phyloP scores from a whole-genome alignment of 106 monocot genomes.

The Dendrobium huoshanense region DNA sequence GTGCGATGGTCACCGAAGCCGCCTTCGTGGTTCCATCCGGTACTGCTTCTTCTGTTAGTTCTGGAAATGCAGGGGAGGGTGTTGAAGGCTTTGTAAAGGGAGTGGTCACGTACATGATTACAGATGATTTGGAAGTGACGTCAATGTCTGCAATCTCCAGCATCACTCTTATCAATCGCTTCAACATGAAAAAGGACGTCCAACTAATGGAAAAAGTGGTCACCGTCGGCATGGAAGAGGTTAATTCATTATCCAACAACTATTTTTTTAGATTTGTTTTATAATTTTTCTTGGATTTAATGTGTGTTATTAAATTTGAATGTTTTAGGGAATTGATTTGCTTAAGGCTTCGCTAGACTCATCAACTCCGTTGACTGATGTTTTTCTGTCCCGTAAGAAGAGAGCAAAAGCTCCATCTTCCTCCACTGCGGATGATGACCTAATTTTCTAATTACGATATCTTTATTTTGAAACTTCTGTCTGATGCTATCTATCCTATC shows the following conservation, averaged over 20 bases:
- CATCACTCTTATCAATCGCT: slow-evolving; percentile 22
- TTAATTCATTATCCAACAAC: not conserved
- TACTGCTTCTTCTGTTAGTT: not conserved
- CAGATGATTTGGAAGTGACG: slow-evolving; percentile 10
- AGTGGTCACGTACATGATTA: not conserved
- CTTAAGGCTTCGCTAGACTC: slow-evolving; percentile 6
- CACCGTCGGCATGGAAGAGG: slow-evolving; percentile 17
- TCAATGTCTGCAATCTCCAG: slow-evolving; percentile 28
- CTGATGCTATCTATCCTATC: no score
- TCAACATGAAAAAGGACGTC: slow-evolving; percentile 15
- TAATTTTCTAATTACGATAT: no score
- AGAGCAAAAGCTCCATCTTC: no score
- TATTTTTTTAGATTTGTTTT: not conserved
- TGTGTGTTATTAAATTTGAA: not conserved
- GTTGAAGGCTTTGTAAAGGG: slow-evolving; percentile 17
- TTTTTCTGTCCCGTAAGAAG: not conserved
- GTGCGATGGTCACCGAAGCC: not conserved
- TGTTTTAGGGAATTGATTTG: not conserved
- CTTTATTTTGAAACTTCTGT: no score
- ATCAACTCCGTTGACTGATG: slow-evolving; percentile 1
- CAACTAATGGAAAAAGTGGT: slow-evolving; percentile 20
- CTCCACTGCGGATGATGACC: no score
- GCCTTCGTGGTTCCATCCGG: not conserved
- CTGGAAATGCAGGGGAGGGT: not conserved
- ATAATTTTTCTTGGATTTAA: not conserved